Evolutionary conservation across 78 protist genomes (phyloP).

Genomic region (Dictyostelium citrinum): DNA sequence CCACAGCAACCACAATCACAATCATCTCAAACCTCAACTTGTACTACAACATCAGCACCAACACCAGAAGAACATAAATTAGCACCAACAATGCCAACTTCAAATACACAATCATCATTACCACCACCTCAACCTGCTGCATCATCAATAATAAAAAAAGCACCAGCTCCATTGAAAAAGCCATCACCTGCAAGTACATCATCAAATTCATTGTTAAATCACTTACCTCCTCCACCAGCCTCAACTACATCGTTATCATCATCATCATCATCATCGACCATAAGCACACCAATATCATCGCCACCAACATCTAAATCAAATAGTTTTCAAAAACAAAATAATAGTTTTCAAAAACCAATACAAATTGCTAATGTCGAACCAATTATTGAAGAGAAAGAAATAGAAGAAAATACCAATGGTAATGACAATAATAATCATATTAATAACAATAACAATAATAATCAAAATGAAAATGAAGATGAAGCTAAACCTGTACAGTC

Average conservation of each 20-base stretch:
- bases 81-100: not conserved
- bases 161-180: not conserved
- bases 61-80: not conserved
- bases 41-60: not conserved
- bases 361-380: not conserved
- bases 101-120: not conserved
- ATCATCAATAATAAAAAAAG: not conserved
- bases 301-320: not conserved
- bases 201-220: not conserved
- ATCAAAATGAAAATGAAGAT: not conserved
- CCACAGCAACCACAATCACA: not conserved
- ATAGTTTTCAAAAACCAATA: not conserved
- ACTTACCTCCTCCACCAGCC: not conserved
- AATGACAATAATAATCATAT: not conserved
- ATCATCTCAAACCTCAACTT: not conserved
- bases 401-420: not conserved
- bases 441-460: not conserved
- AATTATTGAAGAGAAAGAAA: not conserved
- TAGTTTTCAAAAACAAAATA: not conserved
- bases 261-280: not conserved
- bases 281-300: not conserved
- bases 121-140: not conserved
- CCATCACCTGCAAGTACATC: not conserved
- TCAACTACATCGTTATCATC: not conserved
- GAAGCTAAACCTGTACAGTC: not conserved